Evolutionary conservation across 108 stramenopile genomes (phyloP).

Genomic region (Pseudonitzschia pungens): DNA sequence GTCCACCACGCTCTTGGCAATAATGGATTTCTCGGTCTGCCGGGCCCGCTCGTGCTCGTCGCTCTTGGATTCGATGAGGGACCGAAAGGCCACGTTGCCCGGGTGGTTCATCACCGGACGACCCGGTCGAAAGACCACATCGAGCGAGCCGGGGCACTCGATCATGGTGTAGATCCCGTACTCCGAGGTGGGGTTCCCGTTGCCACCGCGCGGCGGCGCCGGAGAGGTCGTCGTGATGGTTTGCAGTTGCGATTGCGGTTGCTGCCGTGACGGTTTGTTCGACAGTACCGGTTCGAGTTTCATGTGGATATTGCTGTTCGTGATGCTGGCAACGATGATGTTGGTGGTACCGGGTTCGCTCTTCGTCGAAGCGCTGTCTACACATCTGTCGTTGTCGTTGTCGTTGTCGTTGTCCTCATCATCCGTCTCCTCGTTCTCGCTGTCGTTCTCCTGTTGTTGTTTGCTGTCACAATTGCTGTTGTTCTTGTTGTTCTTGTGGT

Average conservation of each 20-base stretch:
- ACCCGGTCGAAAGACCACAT: conserved; percentile 11
- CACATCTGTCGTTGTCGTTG: not conserved
- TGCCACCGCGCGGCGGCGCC: too few relatives aligned
- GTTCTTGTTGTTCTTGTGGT: not conserved
- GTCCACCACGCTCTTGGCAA: not conserved
- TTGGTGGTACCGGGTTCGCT: not conserved
- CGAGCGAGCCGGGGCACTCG: conserved; percentile 9
- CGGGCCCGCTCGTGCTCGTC: not conserved
- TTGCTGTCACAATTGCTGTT: not conserved
- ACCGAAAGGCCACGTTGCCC: conserved; percentile 8
- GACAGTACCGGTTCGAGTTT: not conserved
- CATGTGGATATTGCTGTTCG: too few relatives aligned
- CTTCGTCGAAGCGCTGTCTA: not conserved
- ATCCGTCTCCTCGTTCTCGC: not conserved
- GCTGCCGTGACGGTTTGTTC: too few relatives aligned
- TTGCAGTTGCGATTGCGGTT: too few relatives aligned
- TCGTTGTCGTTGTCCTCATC: not conserved
- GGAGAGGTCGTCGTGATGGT: too few relatives aligned
- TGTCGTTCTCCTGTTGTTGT: too few relatives aligned
- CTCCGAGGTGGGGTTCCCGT: not conserved
- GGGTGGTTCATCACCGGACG: conserved; percentile 1
- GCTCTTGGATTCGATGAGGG: conserved; percentile 1
- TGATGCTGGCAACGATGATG: too few relatives aligned
- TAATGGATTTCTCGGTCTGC: not conserved
- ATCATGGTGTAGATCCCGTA: not conserved